Conservation (phyloP, 1,284 basidiomycete species). For the Puccinia coronata region DNA sequence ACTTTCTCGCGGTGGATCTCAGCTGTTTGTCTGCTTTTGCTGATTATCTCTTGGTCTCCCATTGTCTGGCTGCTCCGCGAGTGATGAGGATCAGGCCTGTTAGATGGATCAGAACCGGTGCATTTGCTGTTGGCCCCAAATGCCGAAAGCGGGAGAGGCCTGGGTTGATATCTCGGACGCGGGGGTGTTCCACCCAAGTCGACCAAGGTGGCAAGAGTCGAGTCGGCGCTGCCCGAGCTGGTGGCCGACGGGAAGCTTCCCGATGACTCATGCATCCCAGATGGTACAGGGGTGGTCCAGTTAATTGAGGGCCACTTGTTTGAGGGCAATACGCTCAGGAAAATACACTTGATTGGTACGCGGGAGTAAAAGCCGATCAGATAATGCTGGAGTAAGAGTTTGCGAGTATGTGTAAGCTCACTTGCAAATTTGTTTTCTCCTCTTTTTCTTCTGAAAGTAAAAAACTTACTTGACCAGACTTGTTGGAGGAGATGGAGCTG, state of each 20-base stretch:
- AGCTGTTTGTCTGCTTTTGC: background rate
- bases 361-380: background rate
- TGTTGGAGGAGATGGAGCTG: background rate
- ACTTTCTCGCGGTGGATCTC: background rate
- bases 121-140: slow-evolving; percentile 16
- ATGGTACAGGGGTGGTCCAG: background rate
- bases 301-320: background rate
- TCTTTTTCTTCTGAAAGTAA: background rate
- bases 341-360: background rate
- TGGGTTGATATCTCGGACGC: slow-evolving; percentile 12
- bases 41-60: background rate
- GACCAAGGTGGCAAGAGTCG: slow-evolving; percentile 22
- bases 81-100: too few species aligned
- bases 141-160: slow-evolving; percentile 23
- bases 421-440: background rate
- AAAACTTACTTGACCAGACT: background rate
- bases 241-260: background rate
- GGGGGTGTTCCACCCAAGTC: background rate
- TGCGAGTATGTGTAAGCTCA: background rate
- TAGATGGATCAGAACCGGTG: background rate
- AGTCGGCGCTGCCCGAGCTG: background rate
- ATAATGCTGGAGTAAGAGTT: background rate
- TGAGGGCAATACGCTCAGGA: background rate
- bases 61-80: background rate
- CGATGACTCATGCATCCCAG: too few species aligned